Conservation (phyloP, 768 basidiomycete species). For the Gloeopeniophorella convolvens region DNA sequence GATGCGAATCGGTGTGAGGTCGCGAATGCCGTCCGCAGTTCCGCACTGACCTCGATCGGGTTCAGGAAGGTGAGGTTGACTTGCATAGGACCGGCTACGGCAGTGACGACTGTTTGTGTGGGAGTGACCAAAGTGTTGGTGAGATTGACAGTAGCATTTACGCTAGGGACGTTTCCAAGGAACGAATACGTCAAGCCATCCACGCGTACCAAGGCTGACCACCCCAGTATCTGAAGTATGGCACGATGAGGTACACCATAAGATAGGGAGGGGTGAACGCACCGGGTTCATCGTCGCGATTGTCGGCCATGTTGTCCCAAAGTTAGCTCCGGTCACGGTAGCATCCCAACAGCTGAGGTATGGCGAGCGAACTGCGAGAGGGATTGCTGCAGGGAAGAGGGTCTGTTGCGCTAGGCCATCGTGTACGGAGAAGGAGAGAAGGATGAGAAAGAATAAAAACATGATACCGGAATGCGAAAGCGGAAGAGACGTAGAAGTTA, state of each 20-base stretch:
- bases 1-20: background rate
- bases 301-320: constrained; percentile 18
- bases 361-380: constrained; percentile 26
- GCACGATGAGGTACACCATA: background rate
- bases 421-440: background rate
- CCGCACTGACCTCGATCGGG: constrained; percentile 31
- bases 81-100: constrained; percentile 32
- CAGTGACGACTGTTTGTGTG: constrained; percentile 29
- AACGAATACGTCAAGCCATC: constrained; percentile 18
- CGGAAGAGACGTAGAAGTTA: background rate
- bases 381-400: constrained; percentile 22
- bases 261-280: background rate
- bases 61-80: constrained; percentile 34
- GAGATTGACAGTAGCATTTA: constrained; percentile 17
- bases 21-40: background rate
- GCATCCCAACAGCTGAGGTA: constrained; percentile 23
- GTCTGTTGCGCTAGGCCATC: constrained; percentile 8
- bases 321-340: background rate
- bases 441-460: background rate
- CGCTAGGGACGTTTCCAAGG: constrained; percentile 6
- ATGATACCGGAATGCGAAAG: background rate
- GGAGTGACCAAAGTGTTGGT: constrained; percentile 29
- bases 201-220: constrained; percentile 10
- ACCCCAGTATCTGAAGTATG: constrained; percentile 6
- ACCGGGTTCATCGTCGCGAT: constrained; percentile 14